These are phyloP conservation scores for Herpetomonas samuelpessoai DNA, from an alignment of 208 protist genomes.

Conservation along the genomic window DNA sequence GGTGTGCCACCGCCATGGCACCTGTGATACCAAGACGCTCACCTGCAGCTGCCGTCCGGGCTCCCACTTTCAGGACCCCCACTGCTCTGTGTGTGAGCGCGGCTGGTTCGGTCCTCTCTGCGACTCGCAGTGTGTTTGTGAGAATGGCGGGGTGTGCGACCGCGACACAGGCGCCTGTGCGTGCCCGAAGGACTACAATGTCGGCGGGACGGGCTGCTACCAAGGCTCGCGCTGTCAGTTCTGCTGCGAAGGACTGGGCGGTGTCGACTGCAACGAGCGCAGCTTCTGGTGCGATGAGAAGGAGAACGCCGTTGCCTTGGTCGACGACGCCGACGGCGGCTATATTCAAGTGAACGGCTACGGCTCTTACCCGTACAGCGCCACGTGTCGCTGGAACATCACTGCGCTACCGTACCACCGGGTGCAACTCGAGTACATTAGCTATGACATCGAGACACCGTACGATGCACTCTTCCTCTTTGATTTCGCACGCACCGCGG, in stretches of 20 bases:
- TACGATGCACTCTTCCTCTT: conserved; percentile 48
- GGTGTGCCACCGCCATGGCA: conserved; percentile 65
- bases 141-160: conserved; percentile 53
- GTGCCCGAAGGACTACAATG: conserved; percentile 33
- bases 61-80: conserved; percentile 48
- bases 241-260: conserved; percentile 64
- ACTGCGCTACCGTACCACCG: conserved; percentile 22
- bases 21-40: conserved; percentile 24
- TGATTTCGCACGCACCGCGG: conserved; percentile 22
- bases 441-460: conserved; percentile 33
- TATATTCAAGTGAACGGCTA: conserved; percentile 74
- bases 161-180: conserved; percentile 37
- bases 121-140: conserved; percentile 56
- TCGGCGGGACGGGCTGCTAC: conserved; percentile 49
- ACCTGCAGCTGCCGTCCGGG: conserved; percentile 54
- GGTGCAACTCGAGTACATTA: conserved; percentile 38
- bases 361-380: conserved; percentile 40
- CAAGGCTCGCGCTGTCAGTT: conserved; percentile 59
- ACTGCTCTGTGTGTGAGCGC: conserved; percentile 37
- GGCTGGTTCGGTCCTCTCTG: conserved; percentile 82
- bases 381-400: conserved; percentile 59
- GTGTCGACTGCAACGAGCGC: conserved; percentile 45
- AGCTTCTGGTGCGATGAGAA: conserved; percentile 77
- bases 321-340: conserved; percentile 31
- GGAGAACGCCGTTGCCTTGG: conserved; percentile 23